A percentile compares a stretch with the other conserved stretches of the same genome.
These are phyloP conservation scores for Gleditsia sinensis DNA, from an alignment of 306 rosid genomes.

Conservation along the genomic window DNA sequence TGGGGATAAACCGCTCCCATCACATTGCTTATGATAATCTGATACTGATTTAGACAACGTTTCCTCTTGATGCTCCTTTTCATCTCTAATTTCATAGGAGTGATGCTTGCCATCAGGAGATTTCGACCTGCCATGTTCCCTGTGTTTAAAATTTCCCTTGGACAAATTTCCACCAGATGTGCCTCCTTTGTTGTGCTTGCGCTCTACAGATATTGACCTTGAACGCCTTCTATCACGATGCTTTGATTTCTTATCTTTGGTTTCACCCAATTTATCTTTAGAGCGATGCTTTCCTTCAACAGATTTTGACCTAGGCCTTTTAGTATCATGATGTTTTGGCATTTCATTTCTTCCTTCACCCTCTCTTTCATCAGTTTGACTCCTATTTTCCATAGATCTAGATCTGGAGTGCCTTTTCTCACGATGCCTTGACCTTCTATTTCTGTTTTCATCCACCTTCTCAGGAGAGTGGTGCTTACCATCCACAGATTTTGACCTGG, in stretches of 20 bases:
- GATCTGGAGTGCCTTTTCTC: slow-evolving; percentile 81
- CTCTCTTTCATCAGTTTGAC: slow-evolving; percentile 46
- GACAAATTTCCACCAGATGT: slow-evolving; percentile 48
- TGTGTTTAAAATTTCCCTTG: slow-evolving; percentile 43
- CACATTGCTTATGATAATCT: slow-evolving; percentile 42
- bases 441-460: slow-evolving; percentile 48
- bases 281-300: slow-evolving; percentile 53
- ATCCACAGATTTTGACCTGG: slow-evolving; percentile 83
- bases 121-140: slow-evolving; percentile 55
- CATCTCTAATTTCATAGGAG: slow-evolving; percentile 52
- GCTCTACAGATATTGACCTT: slow-evolving; percentile 67
- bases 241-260: slow-evolving; percentile 63
- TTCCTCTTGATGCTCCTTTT: slow-evolving; percentile 53
- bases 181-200: slow-evolving; percentile 46
- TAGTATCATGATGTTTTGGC: slow-evolving; percentile 55
- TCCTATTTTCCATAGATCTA: slow-evolving; percentile 65
- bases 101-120: slow-evolving; percentile 56
- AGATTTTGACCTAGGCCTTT: slow-evolving; percentile 63
- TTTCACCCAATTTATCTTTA: slow-evolving; percentile 57
- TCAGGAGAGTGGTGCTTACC: slow-evolving; percentile 50
- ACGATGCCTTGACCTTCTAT: slow-evolving; percentile 51
- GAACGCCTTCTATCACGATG: slow-evolving; percentile 78
- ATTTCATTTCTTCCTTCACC: slow-evolving; percentile 49
- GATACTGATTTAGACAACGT: slow-evolving; percentile 53
- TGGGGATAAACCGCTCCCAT: slow-evolving; percentile 52